These are phyloP conservation scores for Sarocladium kiliense DNA, from an alignment of 2,329 filamentous ascomycete species.

Conservation along the genomic window DNA sequence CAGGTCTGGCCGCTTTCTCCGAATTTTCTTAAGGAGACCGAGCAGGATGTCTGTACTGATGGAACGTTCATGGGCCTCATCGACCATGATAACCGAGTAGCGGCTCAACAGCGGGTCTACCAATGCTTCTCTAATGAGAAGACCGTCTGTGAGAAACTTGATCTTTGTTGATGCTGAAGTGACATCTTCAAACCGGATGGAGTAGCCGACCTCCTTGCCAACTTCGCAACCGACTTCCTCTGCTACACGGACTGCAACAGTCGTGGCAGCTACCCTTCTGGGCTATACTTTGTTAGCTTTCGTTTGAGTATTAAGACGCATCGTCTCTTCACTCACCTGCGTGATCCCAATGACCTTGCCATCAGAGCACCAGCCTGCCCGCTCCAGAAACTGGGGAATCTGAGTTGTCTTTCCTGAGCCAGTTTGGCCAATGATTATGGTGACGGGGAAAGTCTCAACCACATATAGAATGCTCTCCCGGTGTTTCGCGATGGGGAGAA, in stretches of 20 bases:
- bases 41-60: conserved; percentile 88
- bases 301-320: too few relatives aligned
- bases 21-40: conserved; percentile 86
- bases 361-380: conserved; percentile 81
- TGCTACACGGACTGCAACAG: conserved; percentile 81
- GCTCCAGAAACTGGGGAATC: conserved; percentile 83
- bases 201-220: conserved; percentile 89
- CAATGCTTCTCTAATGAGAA: conserved; percentile 85
- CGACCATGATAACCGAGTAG: conserved; percentile 96
- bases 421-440: conserved; percentile 88
- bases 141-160: conserved; percentile 92
- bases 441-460: conserved; percentile 77
- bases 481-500: conserved; percentile 85
- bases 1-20: conserved; percentile 71
- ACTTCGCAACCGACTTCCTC: conserved; percentile 83
- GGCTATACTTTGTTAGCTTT: conserved; percentile 50
- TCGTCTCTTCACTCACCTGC: conserved; percentile 76
- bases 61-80: conserved; percentile 92
- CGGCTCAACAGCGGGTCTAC: conserved; percentile 86
- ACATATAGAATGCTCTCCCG: conserved; percentile 76
- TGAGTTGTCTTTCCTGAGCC: conserved; percentile 96
- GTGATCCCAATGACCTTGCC: conserved; percentile 84
- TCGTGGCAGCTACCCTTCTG: conserved; percentile 83
- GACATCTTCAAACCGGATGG: conserved; percentile 86
- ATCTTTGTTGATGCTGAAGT: conserved; percentile 81